phyloP scores from a whole-genome alignment of 495 filamentous ascomycete genomes.

The Neurospora sp. region DNA sequence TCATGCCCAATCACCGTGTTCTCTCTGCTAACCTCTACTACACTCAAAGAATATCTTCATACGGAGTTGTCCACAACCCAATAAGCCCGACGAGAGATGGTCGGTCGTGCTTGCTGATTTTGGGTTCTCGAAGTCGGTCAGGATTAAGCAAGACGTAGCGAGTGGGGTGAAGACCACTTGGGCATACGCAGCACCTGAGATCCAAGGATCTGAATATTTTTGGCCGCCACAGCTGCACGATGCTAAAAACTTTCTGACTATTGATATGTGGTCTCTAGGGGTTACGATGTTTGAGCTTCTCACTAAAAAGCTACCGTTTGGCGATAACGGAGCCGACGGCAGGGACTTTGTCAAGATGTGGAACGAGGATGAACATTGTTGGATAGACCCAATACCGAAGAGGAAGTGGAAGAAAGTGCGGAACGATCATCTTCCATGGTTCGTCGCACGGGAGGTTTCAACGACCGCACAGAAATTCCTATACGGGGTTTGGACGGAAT shows the following conservation, averaged over 20 bases:
- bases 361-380: not conserved
- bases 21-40: not conserved
- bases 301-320: not conserved
- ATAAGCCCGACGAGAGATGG: not conserved
- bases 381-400: not conserved
- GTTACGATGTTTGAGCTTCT: not conserved
- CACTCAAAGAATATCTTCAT: not conserved
- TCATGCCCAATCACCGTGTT: not conserved
- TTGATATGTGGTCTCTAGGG: not conserved
- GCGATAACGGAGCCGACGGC: not conserved
- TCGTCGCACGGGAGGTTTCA: not conserved
- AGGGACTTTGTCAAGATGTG: not conserved
- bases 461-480: not conserved
- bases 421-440: not conserved
- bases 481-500: not conserved
- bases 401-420: not conserved
- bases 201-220: not conserved
- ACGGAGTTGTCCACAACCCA: not conserved
- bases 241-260: not conserved
- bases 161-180: not conserved
- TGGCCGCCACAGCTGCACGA: not conserved
- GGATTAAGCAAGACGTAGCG: not conserved
- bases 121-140: not conserved
- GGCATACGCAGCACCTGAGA: not conserved
- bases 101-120: not conserved